A percentile compares a stretch with the other conserved stretches of the same genome.
phyloP scores from a whole-genome alignment of 2,329 filamentous ascomycete genomes.

The Aspergillus sp. region DNA sequence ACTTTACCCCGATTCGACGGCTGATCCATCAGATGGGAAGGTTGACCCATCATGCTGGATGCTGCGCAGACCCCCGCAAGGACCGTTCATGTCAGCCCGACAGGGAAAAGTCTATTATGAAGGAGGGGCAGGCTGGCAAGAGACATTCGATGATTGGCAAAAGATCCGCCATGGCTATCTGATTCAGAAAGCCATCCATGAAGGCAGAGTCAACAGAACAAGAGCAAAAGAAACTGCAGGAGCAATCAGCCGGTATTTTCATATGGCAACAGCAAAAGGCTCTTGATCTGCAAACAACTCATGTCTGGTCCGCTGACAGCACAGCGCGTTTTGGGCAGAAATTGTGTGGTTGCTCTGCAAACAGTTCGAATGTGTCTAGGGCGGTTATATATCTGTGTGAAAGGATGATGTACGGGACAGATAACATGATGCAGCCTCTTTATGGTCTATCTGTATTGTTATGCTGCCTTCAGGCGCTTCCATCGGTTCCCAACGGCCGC shows the following conservation, averaged over 20 bases:
- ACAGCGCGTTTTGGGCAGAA: not conserved
- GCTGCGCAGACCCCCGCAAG: conserved; percentile 43
- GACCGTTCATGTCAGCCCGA: conserved; percentile 36
- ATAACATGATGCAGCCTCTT: not conserved
- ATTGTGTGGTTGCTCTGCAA: not conserved
- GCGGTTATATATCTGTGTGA: not conserved
- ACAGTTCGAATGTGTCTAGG: not conserved
- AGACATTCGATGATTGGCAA: conserved; percentile 44
- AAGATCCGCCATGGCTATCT: conserved; percentile 38
- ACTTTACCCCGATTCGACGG: conserved; percentile 38
- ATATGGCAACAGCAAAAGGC: conserved; percentile 16
- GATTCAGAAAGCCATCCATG: conserved; percentile 36
- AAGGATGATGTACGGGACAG: conserved; percentile 8
- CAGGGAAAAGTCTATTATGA: conserved; percentile 44
- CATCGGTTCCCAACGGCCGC: not conserved
- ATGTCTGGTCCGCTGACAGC: not conserved
- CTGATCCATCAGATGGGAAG: conserved; percentile 40
- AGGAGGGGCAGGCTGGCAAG: conserved; percentile 42
- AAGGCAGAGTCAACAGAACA: conserved; percentile 40
- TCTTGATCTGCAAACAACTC: not conserved
- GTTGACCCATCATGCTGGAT: conserved; percentile 46
- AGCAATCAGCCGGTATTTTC: conserved; percentile 24
- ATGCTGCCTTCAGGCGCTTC: not conserved
- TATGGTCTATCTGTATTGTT: conserved; percentile 6
- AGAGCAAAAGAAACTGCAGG: conserved; percentile 32